A percentile compares a stretch with the other conserved stretches of the same genome.
Evolutionary conservation across 1,284 basidiomycete genomes (phyloP).

Genomic region (Xerocomus nothofagi): DNA sequence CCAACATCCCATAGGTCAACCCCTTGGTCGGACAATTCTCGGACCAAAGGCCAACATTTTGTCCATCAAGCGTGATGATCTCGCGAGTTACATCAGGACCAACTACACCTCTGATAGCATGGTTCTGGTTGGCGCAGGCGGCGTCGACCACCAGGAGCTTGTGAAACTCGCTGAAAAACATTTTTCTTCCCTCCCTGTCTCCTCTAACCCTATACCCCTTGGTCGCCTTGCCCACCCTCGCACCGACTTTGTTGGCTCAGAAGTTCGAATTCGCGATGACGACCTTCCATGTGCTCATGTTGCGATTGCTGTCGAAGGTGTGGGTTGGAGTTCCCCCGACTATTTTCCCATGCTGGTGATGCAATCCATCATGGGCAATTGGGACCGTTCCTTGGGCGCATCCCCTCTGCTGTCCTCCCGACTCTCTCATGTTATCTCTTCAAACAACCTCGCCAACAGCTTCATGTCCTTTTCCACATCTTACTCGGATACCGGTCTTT

Average conservation of each 20-base stretch:
- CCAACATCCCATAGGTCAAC: slow-evolving; percentile 63
- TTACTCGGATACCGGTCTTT: slow-evolving; percentile 99
- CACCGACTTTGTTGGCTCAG: slow-evolving; percentile 89
- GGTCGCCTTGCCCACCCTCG: slow-evolving; percentile 76
- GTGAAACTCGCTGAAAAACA: slow-evolving; percentile 95
- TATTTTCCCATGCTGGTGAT: slow-evolving; percentile 99
- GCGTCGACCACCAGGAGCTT: slow-evolving; percentile 90
- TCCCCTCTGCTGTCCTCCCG: slow-evolving; percentile 88
- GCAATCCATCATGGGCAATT: slow-evolving; percentile 98
- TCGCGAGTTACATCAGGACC: slow-evolving; percentile 90
- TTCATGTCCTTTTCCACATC: slow-evolving; percentile 99
- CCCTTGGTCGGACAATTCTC: slow-evolving; percentile 96
- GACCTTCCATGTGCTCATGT: slow-evolving; percentile 87
- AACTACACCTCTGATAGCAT: slow-evolving; percentile 99
- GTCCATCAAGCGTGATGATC: slow-evolving; percentile 92
- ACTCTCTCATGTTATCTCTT: slow-evolving; percentile 89
- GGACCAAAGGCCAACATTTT: slow-evolving; percentile 97
- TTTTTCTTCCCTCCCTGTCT: slow-evolving; percentile 88
- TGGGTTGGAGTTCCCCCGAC: slow-evolving; percentile 96
- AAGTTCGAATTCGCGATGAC: slow-evolving; percentile 96
- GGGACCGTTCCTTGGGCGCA: slow-evolving; percentile 96
- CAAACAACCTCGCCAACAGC: slow-evolving; percentile 97
- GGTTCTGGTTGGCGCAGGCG: slow-evolving; percentile 97
- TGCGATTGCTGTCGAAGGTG: slow-evolving; percentile 97
- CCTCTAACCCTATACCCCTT: slow-evolving; percentile 85